Base-by-base conservation (phyloP, 441 rosid species). In the Eutrema salsugineum region DNA sequence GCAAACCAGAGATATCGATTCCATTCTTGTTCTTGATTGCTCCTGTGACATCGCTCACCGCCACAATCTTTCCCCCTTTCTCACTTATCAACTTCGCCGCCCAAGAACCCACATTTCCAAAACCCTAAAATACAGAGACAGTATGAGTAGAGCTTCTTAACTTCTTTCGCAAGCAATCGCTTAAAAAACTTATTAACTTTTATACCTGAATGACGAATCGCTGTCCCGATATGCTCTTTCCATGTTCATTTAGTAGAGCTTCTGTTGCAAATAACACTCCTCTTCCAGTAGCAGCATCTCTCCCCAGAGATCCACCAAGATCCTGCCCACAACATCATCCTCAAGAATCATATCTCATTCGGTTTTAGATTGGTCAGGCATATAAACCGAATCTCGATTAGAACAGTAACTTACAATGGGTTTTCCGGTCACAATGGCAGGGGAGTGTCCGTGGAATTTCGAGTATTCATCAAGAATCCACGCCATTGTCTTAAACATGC, bases 401-500 rank as follows among this genome's bases (percentile, higher is more conserved):
- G 16, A 28, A 5, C 30, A 1, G 39, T 15, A 30, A 70, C 87
- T 79, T 77, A 88, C 93, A 4, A 54, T 84, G 5, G 93, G 93
- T 68, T 87, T 87, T 71, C 90, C 92, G 0, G 92, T 87, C 44
- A 87, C 93, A 4, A 83, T 80, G 49, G 90, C 93, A 4, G 93
- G 93, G 1, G 92, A 87, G 36, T 87, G 59, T 68, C 90, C 88
- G 10, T 88, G 90, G 59, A 88, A 88, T 76, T 88, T 86, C 1
- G 93, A 88, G 75, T 88, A 88, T 58, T 88, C 93, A 44, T 87
- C 90, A 32, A 87, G 83, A 66, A 87, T 85, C 92, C 92, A 87
- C 10, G 92, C 92, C 92, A 87, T 88, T 46, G 90, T 85, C 90
- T 88, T 82, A 24, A 75, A 4, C 0, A 35, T 8, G 10, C 44